phyloP scores from a whole-genome alignment of 2,329 filamentous ascomycete genomes.

The Tothia fuscella region DNA sequence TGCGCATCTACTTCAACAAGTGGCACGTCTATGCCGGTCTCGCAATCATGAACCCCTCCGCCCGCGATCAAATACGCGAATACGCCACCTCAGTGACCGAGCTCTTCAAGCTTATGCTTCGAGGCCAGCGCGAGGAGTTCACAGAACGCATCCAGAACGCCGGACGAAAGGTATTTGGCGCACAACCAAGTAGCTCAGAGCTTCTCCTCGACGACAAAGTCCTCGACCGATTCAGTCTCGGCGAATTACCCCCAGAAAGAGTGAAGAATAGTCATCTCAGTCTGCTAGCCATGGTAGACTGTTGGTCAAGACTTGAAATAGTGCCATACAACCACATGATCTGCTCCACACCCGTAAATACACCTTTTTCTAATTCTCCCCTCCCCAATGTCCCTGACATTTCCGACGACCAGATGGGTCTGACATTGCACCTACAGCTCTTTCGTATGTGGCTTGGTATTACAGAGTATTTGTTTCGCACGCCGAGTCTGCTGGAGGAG shows the following conservation, averaged over 20 bases:
- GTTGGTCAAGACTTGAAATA: slow-evolving; percentile 88
- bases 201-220: slow-evolving; percentile 68
- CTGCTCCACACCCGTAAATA: slow-evolving; percentile 73
- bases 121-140: slow-evolving; percentile 65
- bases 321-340: slow-evolving; percentile 99
- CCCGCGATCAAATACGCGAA: slow-evolving; percentile 83
- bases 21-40: slow-evolving; percentile 99
- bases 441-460: slow-evolving; percentile 95
- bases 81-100: slow-evolving; percentile 89
- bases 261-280: slow-evolving; percentile 89
- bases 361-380: neutral
- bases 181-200: slow-evolving; percentile 46
- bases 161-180: slow-evolving; percentile 56
- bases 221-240: slow-evolving; percentile 79
- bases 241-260: slow-evolving; percentile 51
- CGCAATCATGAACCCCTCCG: slow-evolving; percentile 90
- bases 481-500: slow-evolving; percentile 67
- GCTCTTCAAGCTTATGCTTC: slow-evolving; percentile 93
- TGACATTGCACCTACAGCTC: slow-evolving; percentile 35
- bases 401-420: neutral
- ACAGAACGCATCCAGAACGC: slow-evolving; percentile 65
- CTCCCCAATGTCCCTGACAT: neutral
- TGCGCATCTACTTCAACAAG: slow-evolving; percentile 96
- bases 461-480: slow-evolving; percentile 91
- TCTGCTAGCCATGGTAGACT: slow-evolving; percentile 93